Conservation (phyloP, 2,329 filamentous ascomycete species). For the Fusarium phyllophilum region DNA sequence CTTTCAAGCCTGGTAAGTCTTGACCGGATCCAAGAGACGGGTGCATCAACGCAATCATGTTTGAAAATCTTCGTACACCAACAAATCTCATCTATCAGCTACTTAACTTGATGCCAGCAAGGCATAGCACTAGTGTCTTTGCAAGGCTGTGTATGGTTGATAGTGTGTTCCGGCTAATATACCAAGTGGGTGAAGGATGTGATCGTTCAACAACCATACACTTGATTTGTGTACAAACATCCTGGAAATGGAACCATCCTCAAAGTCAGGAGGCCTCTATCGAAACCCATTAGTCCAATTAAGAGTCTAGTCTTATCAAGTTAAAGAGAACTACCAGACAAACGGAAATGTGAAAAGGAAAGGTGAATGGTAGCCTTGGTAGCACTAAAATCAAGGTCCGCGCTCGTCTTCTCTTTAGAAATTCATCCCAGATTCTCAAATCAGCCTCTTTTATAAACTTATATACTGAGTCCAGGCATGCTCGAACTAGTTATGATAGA, state of each 20-base stretch:
- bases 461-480: background rate
- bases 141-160: background rate
- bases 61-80: slow-evolving; percentile 6
- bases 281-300: background rate
- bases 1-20: background rate
- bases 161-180: slow-evolving; percentile 17
- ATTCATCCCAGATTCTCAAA: background rate
- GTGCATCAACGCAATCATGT: background rate
- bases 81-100: background rate
- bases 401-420: background rate
- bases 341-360: background rate
- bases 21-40: background rate
- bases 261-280: background rate
- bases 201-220: background rate
- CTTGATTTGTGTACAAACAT: background rate
- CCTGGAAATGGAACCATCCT: background rate
- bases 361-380: background rate
- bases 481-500: background rate
- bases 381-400: background rate
- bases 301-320: background rate
- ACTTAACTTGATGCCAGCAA: background rate
- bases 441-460: background rate
- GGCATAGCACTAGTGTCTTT: background rate
- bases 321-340: background rate
- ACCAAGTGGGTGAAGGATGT: background rate